A percentile compares a stretch with the other conserved stretches of the same genome.
phyloP scores from a whole-genome alignment of 139 green algal genomes.

The Eudorina sp. region DNA sequence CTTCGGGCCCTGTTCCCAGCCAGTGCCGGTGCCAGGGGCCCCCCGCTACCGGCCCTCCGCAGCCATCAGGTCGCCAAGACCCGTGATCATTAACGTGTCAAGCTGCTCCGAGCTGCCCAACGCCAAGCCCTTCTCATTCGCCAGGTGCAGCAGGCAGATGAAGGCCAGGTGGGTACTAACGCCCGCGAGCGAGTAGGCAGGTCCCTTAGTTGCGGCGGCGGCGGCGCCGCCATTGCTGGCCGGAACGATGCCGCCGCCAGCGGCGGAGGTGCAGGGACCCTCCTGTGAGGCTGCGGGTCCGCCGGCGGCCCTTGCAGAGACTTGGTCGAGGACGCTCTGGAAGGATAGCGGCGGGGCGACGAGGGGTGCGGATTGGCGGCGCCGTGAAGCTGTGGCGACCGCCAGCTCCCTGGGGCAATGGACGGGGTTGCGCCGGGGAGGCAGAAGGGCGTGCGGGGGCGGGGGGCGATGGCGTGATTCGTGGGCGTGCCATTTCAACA shows the following conservation, averaged over 20 bases:
- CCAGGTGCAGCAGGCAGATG: slow-evolving; percentile 98
- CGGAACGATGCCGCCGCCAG: neutral
- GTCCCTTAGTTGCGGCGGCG: slow-evolving; percentile 48
- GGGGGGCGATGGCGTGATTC: too few species aligned
- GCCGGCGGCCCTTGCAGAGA: neutral
- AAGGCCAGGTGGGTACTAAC: slow-evolving; percentile 96
- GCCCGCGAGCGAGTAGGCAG: slow-evolving; percentile 63
- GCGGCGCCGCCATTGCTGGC: too few species aligned
- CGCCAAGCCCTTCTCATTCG: slow-evolving; percentile 92
- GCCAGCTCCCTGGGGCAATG: neutral
- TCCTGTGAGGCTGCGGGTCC: slow-evolving; percentile 49
- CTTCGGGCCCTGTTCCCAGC: too few species aligned
- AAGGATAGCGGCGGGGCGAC: neutral
- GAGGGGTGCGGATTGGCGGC: neutral
- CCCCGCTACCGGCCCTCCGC: too few species aligned
- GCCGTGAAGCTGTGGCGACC: neutral
- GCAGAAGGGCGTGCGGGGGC: too few species aligned
- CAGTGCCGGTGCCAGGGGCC: too few species aligned
- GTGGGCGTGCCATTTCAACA: too few species aligned
- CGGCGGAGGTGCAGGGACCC: too few species aligned
- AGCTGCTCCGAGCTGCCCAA: slow-evolving; percentile 53
- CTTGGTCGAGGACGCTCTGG: slow-evolving; percentile 11
- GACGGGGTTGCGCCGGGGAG: too few species aligned
- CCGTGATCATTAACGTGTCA: slow-evolving; percentile 38
- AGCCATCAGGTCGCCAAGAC: neutral